Evolutionary conservation across 164 flowering plant species (phyloP), one percentile per base, ranked within the genome.

Genomic region (Stephania cephalantha): DNA sequence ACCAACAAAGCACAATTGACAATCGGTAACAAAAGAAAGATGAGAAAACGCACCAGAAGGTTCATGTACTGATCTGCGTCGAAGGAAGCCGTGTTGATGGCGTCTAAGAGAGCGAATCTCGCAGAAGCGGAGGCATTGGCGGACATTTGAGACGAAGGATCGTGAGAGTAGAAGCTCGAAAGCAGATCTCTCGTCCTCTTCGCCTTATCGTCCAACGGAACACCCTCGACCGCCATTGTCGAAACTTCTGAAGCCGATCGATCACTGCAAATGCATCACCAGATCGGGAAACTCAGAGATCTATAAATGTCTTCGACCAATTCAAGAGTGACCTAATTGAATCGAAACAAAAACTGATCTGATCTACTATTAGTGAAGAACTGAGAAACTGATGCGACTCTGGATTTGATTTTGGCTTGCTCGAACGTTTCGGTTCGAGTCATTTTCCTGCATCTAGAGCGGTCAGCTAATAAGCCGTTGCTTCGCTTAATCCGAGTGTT

Each of bases 161-260:
- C 97, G 2, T 90, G 93, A 68, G 97, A 82, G 85, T 96, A 96
- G 83, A 96, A 96, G 81, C 99, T 96, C 50, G 99, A 92, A 0
- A 96, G 80, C 68, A 96, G 91, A 87, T 96, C 98, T 78, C 99
- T 86, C 97, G 87, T 96, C 73, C 97, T 84, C 90, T 89, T 94
- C 45, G 97, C 97, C 79, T 94, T 96, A 70, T 94, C 99, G 78
- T 96, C 99, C 79, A 94, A 9, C 4, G 90, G 92, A 44, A 79
- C 85, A 17, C 84, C 95, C 46, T 85, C 95, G 3, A 67, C 82
- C 82, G 64, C 92, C 96, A 89, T 91, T 83, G 70, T 78, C 65
- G 2, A 2, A 46, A 42, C 69, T 30, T 66, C 18, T 17, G 69
- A 66, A 7, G 20, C 55, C 55, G 55, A 50, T 50, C 55, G 11